These are phyloP conservation scores for Erodium moschatum DNA, from an alignment of 441 rosid genomes.

Conservation along the genomic window DNA sequence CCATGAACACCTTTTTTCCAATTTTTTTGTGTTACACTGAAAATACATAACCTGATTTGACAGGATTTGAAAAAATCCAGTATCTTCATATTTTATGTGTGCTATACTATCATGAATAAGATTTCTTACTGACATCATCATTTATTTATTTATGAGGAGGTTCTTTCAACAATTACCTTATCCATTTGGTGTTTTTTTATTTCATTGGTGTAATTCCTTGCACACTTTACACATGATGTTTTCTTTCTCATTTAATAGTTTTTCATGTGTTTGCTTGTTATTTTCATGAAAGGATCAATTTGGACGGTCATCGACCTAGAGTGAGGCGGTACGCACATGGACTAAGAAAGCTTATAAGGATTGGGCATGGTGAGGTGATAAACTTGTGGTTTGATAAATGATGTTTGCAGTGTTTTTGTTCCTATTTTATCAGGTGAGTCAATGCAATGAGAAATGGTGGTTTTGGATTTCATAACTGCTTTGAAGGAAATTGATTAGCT, in stretches of 20 bases:
- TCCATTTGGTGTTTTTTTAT: conserved; percentile 1
- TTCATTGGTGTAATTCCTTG: conserved; percentile 7
- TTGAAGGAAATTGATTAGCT: neutral
- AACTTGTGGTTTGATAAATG: conserved; percentile 14
- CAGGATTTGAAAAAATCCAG: neutral
- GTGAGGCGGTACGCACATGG: conserved; percentile 86
- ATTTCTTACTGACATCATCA: neutral
- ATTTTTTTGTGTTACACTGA: neutral
- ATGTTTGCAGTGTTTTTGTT: conserved; percentile 3
- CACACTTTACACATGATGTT: conserved; percentile 8
- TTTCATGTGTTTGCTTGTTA: conserved; percentile 12
- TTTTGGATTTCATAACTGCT: neutral
- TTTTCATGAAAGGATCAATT: conserved; percentile 51
- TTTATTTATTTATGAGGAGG: neutral
- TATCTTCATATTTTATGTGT: neutral
- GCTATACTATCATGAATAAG: neutral
- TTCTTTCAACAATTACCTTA: neutral
- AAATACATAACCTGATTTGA: conserved; percentile 1
- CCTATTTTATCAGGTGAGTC: conserved; percentile 6
- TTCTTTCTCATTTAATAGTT: neutral
- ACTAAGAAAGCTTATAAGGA: conserved; percentile 64
- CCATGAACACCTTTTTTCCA: neutral
- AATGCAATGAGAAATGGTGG: neutral
- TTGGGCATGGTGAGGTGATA: conserved; percentile 72
- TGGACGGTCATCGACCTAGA: conserved; percentile 85